Conservation (phyloP, 1,139 yeast genomes). For the Yueomyces sp. region DNA sequence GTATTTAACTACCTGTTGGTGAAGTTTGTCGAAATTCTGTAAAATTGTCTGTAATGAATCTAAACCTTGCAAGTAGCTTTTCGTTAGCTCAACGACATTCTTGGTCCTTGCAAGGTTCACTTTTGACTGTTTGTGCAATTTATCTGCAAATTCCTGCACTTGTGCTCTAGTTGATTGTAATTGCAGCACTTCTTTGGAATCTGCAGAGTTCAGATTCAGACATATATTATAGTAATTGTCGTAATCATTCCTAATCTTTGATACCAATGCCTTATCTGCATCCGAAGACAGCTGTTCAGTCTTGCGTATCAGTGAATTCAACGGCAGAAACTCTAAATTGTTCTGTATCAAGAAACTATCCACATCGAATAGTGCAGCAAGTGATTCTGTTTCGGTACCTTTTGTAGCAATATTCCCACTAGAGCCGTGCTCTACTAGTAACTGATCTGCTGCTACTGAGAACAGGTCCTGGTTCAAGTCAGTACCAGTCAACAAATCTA, state of each 20-base stretch:
- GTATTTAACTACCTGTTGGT: slow-evolving; percentile 8
- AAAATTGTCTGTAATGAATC: slow-evolving; percentile 13
- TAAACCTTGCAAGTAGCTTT: slow-evolving; percentile 18
- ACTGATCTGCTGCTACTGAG: slow-evolving; percentile 9
- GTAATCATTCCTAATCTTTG: slow-evolving; percentile 15
- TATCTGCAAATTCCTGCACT: slow-evolving; percentile 11
- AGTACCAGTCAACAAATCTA: slow-evolving; percentile 13
- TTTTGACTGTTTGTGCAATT: slow-evolving; percentile 11
- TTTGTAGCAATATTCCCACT: neutral
- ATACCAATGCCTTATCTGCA: slow-evolving; percentile 13
- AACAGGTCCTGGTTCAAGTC: slow-evolving; percentile 19
- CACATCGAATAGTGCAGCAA: slow-evolving; percentile 12
- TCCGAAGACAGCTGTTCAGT: slow-evolving; percentile 14
- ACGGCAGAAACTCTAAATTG: slow-evolving; percentile 20
- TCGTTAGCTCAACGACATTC: slow-evolving; percentile 14
- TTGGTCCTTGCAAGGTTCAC: slow-evolving; percentile 13
- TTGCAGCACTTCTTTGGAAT: slow-evolving; percentile 13
- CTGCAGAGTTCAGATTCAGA: slow-evolving; percentile 10
- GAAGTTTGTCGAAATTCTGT: slow-evolving; percentile 9
- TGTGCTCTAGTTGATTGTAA: slow-evolving; percentile 14
- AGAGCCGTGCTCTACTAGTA: neutral
- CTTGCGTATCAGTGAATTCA: slow-evolving; percentile 18
- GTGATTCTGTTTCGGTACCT: neutral
- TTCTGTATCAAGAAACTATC: slow-evolving; percentile 19
- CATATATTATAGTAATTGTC: slow-evolving; percentile 18